A percentile compares a stretch with the other conserved stretches of the same genome.
These are phyloP conservation scores for Trametes gibbosa DNA, from an alignment of 768 basidiomycete genomes.

Conservation along the genomic window DNA sequence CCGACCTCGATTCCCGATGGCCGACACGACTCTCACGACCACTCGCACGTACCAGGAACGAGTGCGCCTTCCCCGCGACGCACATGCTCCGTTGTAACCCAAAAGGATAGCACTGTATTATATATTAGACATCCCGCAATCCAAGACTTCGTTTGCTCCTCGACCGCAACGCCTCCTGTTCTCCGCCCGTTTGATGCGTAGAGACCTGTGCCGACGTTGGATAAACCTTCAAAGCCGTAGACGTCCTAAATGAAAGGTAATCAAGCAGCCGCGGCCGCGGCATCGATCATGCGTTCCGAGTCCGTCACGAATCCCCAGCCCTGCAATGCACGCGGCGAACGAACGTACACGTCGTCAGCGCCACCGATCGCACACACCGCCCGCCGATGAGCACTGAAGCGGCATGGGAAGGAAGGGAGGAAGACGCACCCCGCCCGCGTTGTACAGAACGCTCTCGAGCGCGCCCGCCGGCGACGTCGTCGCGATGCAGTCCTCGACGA, in stretches of 20 bases:
- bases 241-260: neutral
- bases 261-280: slow-evolving; percentile 1
- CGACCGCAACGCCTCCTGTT: too few relatives aligned
- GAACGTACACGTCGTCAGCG: neutral
- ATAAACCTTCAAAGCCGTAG: too few relatives aligned
- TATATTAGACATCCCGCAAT: slow-evolving; percentile 1
- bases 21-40: neutral
- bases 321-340: slow-evolving; percentile 32
- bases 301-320: slow-evolving; percentile 52
- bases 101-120: slow-evolving; percentile 9
- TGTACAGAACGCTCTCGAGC: slow-evolving; percentile 56
- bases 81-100: neutral
- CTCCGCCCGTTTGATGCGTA: too few relatives aligned
- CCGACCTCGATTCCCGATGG: neutral
- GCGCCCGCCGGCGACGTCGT: slow-evolving; percentile 60
- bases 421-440: slow-evolving; percentile 48
- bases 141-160: neutral
- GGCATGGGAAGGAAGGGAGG: neutral
- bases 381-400: too few relatives aligned
- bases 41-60: too few relatives aligned
- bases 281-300: slow-evolving; percentile 29
- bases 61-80: too few relatives aligned
- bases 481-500: slow-evolving; percentile 57
- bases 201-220: too few relatives aligned
- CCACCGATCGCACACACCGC: too few relatives aligned